phyloP scores from a whole-genome alignment of 805 yeast genomes.

The Candida nemodendra region DNA sequence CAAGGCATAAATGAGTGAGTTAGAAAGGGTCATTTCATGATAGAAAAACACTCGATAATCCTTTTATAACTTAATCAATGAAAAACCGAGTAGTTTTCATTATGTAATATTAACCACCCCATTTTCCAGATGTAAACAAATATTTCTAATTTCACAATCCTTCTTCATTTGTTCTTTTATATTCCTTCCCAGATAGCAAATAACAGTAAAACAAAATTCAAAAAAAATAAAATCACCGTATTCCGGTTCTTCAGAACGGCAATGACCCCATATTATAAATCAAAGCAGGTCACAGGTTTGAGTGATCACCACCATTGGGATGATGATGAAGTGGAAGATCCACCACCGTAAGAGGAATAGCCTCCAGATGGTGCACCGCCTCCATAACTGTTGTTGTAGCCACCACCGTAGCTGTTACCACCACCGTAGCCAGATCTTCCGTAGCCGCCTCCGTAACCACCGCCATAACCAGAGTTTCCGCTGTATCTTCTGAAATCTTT shows the following conservation, averaged over 20 bases:
- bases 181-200: constrained; percentile 18
- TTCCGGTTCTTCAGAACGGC: too few species aligned
- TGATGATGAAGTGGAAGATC: constrained; percentile 18
- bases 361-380: constrained; percentile 36
- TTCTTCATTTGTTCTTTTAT: constrained; percentile 11
- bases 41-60: neutral
- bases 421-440: constrained; percentile 26
- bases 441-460: constrained; percentile 34
- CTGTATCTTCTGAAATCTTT: constrained; percentile 53
- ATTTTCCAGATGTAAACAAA: constrained; percentile 7
- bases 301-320: constrained; percentile 36
- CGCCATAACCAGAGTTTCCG: constrained; percentile 28
- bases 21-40: neutral
- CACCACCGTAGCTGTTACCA: constrained; percentile 26
- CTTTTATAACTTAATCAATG: constrained; percentile 1
- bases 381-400: constrained; percentile 23
- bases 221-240: constrained; percentile 3
- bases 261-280: too few species aligned
- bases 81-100: neutral
- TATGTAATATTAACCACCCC: constrained; percentile 2
- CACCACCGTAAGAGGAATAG: constrained; percentile 29
- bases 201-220: constrained; percentile 9
- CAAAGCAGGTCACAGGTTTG: too few species aligned
- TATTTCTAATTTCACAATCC: constrained; percentile 1
- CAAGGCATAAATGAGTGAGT: neutral